Conservation (phyloP, 2,329 filamentous ascomycete genomes). For the Aspergillus phoenicis region DNA sequence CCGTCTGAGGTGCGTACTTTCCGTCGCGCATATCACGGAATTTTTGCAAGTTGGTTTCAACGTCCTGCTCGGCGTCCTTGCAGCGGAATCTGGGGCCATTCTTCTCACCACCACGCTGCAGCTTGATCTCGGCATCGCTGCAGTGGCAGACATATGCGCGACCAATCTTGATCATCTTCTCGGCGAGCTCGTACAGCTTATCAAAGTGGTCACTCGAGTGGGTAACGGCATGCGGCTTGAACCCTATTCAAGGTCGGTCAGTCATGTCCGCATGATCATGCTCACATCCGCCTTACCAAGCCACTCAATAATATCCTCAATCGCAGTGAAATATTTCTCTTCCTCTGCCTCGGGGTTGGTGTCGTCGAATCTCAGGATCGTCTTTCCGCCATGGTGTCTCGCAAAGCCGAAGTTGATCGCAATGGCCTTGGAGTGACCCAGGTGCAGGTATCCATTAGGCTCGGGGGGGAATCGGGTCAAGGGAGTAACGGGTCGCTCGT, state of each 20-base stretch:
- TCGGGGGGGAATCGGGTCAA: conserved; percentile 78
- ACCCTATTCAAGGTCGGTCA: conserved; percentile 51
- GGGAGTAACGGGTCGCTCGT: conserved; percentile 59
- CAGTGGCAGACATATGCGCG: conserved; percentile 85
- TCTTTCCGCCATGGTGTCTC: conserved; percentile 72
- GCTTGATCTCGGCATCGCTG: conserved; percentile 75
- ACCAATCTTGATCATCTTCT: conserved; percentile 74
- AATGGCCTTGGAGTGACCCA: conserved; percentile 94
- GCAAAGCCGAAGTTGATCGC: conserved; percentile 97
- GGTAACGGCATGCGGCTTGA: conserved; percentile 76
- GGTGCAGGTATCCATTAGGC: conserved; percentile 91
- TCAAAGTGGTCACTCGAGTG: conserved; percentile 91
- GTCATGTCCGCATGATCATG: neutral
- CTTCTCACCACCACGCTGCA: conserved; percentile 76
- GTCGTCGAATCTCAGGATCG: conserved; percentile 80
- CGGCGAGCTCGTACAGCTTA: conserved; percentile 81
- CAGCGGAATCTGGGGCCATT: conserved; percentile 56
- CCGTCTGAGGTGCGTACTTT: conserved; percentile 81
- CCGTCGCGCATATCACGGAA: conserved; percentile 91
- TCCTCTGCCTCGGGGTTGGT: conserved; percentile 95
- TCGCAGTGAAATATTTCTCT: conserved; percentile 85
- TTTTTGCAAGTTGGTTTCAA: conserved; percentile 52
- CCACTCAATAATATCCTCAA: conserved; percentile 85
- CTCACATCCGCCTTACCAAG: conserved; percentile 46
- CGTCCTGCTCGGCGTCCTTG: conserved; percentile 59